Evolutionary conservation across 352 stramenopile species (phyloP), one percentile per base, ranked within the genome.

Genomic region (Phytophthora tubulina): DNA sequence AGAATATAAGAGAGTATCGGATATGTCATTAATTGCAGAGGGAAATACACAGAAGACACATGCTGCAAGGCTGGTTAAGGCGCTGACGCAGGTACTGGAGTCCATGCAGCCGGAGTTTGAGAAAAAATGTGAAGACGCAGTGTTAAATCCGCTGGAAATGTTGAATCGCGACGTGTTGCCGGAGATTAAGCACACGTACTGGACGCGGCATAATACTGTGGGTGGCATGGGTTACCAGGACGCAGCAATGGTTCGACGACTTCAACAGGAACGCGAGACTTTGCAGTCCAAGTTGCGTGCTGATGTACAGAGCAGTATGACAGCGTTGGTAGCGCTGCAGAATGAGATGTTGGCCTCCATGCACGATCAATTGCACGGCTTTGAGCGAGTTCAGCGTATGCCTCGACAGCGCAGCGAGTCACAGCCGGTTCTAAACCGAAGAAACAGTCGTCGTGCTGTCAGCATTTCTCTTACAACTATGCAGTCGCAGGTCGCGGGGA

Each of bases 171-270:
- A 88, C 3, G 53, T 93, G 2, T 35, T 95, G 3, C 84, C 85
- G 0, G 88, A 95, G 42, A 76, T 95, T 27, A 93, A 94, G 59
- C 80, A 94, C 48, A 84, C 86, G 36, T 94, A 91, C 64, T 95
- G 88, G 88, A 91, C 81, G 13, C 74, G 86, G 1, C 72, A 84
- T 8, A 73, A 74, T 13, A 79, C 68, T 50, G 44, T 54, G 32
- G 21, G 21, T 27, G 1, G 21, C 21, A 27, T 27, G 21, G 57
- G 72, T 9, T 59, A 49, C 17, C 73, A 83, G 14, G 78, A 81
- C 21, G 52, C 73, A 5, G 44, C 13, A 32, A 51, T 5, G 17
- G 69, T 80, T 10, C 81, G 82, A 8, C 71, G 84, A 2, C 27
- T 94, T 17, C 63, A 84, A 3, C 81, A 88, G 30, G 86, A 94